Evolutionary conservation across 2,329 filamentous ascomycete species (phyloP).

Genomic region (Microdochium nivale): DNA sequence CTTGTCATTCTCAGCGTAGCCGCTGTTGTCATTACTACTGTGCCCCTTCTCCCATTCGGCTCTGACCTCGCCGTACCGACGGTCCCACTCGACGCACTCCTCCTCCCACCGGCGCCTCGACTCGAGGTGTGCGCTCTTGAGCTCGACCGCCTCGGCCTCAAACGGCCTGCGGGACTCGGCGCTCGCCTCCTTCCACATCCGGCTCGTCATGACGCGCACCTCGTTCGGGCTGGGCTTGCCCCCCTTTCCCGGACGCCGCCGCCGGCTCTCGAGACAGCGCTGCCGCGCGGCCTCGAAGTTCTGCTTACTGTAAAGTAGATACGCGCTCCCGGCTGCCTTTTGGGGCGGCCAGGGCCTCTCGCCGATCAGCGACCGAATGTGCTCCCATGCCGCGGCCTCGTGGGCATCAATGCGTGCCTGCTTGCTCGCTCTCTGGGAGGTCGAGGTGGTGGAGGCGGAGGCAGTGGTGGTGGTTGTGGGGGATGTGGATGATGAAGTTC

Average conservation of each 20-base stretch:
- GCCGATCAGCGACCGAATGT: conserved; percentile 54
- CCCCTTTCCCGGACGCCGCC: conserved; percentile 52
- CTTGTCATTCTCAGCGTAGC: no score
- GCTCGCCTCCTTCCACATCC: conserved; percentile 78
- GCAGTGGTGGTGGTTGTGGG: no score
- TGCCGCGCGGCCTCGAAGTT: conserved; percentile 56
- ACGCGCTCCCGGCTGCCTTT: conserved; percentile 74
- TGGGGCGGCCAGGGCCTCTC: conserved; percentile 63
- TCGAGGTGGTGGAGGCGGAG: no score
- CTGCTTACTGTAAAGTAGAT: conserved; percentile 79
- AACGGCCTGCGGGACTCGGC: conserved; percentile 69
- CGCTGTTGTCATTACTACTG: no score
- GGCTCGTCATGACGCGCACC: conserved; percentile 75
- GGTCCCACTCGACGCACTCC: conserved; percentile 64
- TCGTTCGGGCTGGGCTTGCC: conserved; percentile 66
- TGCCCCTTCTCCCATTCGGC: conserved; percentile 44
- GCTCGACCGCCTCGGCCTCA: conserved; percentile 61
- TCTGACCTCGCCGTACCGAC: conserved; percentile 47
- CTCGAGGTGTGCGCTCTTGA: conserved; percentile 57
- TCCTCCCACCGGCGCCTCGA: conserved; percentile 51
- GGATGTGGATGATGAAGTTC: no score
- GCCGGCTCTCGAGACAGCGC: conserved; percentile 57
- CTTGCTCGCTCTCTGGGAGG: conserved; percentile 40
- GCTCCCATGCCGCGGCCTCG: conserved; percentile 42
- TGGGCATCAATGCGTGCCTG: conserved; percentile 48